Evolutionary conservation across 163 green algal species (phyloP), one percentile per base, ranked within the genome.

Genomic region (Coccomyxa subellipsoidea): DNA sequence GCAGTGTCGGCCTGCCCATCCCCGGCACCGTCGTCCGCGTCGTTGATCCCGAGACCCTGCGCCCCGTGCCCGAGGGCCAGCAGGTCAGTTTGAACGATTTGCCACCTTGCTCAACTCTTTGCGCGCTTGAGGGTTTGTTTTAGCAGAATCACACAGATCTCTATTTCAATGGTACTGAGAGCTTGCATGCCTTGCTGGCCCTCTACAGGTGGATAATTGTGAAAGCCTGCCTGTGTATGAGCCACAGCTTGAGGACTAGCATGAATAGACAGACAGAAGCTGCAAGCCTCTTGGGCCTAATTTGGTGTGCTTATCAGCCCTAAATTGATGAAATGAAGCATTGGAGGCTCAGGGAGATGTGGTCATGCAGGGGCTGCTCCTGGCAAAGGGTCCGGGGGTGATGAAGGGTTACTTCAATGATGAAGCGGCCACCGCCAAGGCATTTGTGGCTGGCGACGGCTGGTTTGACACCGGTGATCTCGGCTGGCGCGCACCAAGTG

Each of bases 401-500:
- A 95, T 93, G 87, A 72, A 83, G 21, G 94, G 94, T 10, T 98
- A 98, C 86, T 89, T 84, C 39, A 82, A 88, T 1, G 91, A 97
- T 71, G 32, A 79, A 34, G 85, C 36, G 8, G 87, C 91, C 77
- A 97, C 90, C 4, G 81, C 79, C 7, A 83, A 81, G 47, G 93
- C 91, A 0, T 94, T 97, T 66, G 23, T 70, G 34, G 88, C 87
- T 1, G 88, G 89, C 1, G 85, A 91, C 21, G 90, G 92, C 78
- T 98, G 94, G 93, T 95, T 96, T 77, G 90, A 96, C 83, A 97
- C 94, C 23, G 94, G 93, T 0, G 94, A 97, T 84, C 89, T 97
- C 53, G 94, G 94, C 32, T 95, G 91, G 92, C 81, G 87, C 4
- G 90, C 86, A 31, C 93, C 92, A 23, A 81, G 84, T 87, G 34